Evolutionary conservation across 352 stramenopile species (phyloP).

Genomic region (Phytophthora ohioensis): DNA sequence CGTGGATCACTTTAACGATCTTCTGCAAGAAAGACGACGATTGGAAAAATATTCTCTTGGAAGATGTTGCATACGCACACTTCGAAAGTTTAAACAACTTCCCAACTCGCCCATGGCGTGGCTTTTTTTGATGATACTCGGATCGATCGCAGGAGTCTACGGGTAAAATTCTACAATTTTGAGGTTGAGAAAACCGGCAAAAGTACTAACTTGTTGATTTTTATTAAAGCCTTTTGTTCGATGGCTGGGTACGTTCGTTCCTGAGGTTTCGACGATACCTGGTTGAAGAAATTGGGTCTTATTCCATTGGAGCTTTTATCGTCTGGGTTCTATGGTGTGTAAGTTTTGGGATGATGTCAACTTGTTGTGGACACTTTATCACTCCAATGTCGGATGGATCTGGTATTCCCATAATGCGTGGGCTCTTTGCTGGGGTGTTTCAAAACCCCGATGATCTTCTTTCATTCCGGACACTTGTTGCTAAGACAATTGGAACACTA

Average conservation of each 20-base stretch:
- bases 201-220: slow-evolving; percentile 1
- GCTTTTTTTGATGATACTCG: slow-evolving; percentile 77
- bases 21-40: slow-evolving; percentile 67
- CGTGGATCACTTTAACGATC: slow-evolving; percentile 70
- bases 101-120: slow-evolving; percentile 85
- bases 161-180: slow-evolving; percentile 45
- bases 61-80: slow-evolving; percentile 65
- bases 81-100: slow-evolving; percentile 77
- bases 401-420: slow-evolving; percentile 82
- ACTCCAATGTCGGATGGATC: slow-evolving; percentile 74
- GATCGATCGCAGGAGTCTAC: slow-evolving; percentile 65
- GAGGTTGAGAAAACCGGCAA: not conserved
- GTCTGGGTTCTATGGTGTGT: slow-evolving; percentile 77
- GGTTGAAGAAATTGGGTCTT: slow-evolving; percentile 55
- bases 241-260: slow-evolving; percentile 74
- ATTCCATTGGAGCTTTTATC: slow-evolving; percentile 73
- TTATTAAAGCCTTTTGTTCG: slow-evolving; percentile 60
- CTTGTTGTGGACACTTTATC: slow-evolving; percentile 66
- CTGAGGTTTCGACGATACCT: slow-evolving; percentile 59
- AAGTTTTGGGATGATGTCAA: slow-evolving; percentile 59
- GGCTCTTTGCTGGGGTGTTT: slow-evolving; percentile 82
- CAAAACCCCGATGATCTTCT: slow-evolving; percentile 77
- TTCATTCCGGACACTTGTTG: slow-evolving; percentile 73
- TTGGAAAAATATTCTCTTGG: slow-evolving; percentile 63
- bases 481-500: slow-evolving; percentile 74